A percentile compares a stretch with the other conserved stretches of the same genome.
Conservation (phyloP, 495 filamentous ascomycete genomes). For the Aspergillus heteromorphus region DNA sequence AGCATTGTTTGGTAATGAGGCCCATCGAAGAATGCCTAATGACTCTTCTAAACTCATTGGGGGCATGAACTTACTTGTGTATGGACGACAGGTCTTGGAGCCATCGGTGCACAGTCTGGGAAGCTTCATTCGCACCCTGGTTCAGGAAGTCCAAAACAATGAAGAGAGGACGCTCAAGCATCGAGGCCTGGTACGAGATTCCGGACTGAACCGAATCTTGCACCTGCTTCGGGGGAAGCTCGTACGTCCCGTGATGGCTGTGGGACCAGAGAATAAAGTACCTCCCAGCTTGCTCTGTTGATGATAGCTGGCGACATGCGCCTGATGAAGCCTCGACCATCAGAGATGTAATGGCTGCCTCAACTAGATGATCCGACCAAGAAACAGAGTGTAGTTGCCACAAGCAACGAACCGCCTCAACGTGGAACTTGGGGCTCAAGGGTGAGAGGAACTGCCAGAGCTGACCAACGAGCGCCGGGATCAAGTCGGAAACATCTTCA, state of each 20-base stretch:
- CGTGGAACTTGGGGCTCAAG: conserved; percentile 80
- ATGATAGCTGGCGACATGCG: conserved; percentile 25
- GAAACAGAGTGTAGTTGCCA: conserved; percentile 76
- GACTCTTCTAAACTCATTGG: neutral
- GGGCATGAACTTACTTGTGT: conserved; percentile 27
- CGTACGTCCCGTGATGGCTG: conserved; percentile 59
- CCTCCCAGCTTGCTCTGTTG: conserved; percentile 39
- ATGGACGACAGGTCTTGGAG: conserved; percentile 62
- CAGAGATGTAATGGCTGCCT: conserved; percentile 72
- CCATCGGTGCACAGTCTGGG: conserved; percentile 75
- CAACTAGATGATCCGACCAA: conserved; percentile 55
- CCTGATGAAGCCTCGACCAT: conserved; percentile 49
- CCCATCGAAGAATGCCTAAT: neutral
- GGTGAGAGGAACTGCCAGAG: conserved; percentile 79
- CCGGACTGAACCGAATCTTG: conserved; percentile 33
- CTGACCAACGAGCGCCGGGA: conserved; percentile 60
- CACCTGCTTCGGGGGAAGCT: conserved; percentile 48
- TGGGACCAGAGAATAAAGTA: conserved; percentile 78
- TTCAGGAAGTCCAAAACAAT: conserved; percentile 73
- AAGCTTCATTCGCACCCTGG: conserved; percentile 68
- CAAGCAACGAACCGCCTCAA: conserved; percentile 80
- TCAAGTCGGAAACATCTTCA: conserved; percentile 56
- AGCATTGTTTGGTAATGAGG: conserved; percentile 10
- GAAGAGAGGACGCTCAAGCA: conserved; percentile 79
- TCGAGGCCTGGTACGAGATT: conserved; percentile 43